Base-by-base conservation (phyloP, 768 basidiomycete species). In the Leucosporidium creatinivorum region DNA sequence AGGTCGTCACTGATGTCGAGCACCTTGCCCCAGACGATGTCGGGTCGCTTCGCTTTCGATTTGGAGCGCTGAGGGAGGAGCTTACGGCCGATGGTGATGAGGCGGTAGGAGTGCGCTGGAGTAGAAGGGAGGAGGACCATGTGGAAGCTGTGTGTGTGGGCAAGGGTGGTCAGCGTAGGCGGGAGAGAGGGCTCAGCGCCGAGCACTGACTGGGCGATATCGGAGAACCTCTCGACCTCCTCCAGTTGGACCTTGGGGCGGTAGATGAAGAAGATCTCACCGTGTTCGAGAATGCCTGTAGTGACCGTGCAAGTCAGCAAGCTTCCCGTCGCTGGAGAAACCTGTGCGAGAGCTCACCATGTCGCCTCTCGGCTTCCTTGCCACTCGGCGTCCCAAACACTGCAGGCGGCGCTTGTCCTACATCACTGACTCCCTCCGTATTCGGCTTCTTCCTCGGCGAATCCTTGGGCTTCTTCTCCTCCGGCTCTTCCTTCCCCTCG, bases 11-110 rank as follows among this genome's bases (percentile, higher is more conserved):
- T 84, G 15, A 85, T 79, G 5, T 79, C 79, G 1, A 80, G 78
- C 3, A 85, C 81, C 2, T 80, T 79, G 0, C 81, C 70, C 70
- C 84, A 87, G 72, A 85, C 83, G 0, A 77, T 79, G 55, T 81
- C 79, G 56, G 82, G 82, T n/a, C 80, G 79, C 2, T 52, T 65
- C 10, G 8, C 39, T 10, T 81, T 79, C 2, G 30, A n/a, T 33
- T 62, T 56, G 17, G 25, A 33, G 0, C 83, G 81, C 63, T 83
- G 82, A 0, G 85, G 85, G 0, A 86, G 76, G 17, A 77, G 80
- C 75, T 87, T 87, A 79, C 84, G 85, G 0, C 86, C 85, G 31
- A 86, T 73, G 1, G 81, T 80, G 39, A 86, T 74, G 25, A 85
- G 67, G 3, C 84, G 82, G 71, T 82, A 85, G 33, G 77, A 79